These are phyloP conservation scores for Rosa hybrid DNA, from an alignment of 331 rosid species.

Conservation along the genomic window DNA sequence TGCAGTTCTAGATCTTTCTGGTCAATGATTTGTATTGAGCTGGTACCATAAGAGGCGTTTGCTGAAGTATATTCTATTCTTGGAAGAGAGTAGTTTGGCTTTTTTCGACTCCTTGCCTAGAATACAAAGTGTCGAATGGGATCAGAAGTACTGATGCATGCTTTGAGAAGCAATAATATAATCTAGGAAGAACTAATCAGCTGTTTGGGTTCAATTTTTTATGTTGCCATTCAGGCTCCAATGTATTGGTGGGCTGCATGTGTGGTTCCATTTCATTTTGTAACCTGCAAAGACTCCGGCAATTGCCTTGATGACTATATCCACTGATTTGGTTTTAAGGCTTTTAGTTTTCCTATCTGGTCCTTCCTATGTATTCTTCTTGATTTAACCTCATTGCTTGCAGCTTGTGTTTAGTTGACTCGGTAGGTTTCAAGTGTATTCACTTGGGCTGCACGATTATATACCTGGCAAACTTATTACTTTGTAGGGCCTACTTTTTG, in stretches of 20 bases:
- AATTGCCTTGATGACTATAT: not conserved
- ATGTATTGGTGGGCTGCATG: not conserved
- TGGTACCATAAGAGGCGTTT: not conserved
- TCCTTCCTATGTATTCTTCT: not conserved
- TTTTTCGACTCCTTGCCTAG: not conserved
- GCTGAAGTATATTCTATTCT: not conserved
- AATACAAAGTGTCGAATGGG: not conserved
- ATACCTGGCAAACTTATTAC: not conserved
- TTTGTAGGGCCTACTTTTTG: not conserved
- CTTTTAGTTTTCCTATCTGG: not conserved
- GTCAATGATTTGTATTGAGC: not conserved
- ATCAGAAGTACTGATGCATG: not conserved
- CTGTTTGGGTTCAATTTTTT: not conserved
- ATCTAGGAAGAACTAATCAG: not conserved
- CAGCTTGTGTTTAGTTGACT: not conserved
- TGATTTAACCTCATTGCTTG: not conserved
- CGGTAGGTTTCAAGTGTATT: not conserved
- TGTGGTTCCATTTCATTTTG: not conserved
- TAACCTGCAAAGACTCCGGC: not conserved
- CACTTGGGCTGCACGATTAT: not conserved
- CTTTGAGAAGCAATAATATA: slow-evolving; percentile 8
- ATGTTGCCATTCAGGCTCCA: not conserved
- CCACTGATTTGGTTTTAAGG: not conserved
- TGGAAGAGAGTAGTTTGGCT: not conserved
- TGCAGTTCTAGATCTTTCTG: not conserved